Evolutionary conservation across 2,329 filamentous ascomycete species (phyloP).

Genomic region (Cordyceps militaris): DNA sequence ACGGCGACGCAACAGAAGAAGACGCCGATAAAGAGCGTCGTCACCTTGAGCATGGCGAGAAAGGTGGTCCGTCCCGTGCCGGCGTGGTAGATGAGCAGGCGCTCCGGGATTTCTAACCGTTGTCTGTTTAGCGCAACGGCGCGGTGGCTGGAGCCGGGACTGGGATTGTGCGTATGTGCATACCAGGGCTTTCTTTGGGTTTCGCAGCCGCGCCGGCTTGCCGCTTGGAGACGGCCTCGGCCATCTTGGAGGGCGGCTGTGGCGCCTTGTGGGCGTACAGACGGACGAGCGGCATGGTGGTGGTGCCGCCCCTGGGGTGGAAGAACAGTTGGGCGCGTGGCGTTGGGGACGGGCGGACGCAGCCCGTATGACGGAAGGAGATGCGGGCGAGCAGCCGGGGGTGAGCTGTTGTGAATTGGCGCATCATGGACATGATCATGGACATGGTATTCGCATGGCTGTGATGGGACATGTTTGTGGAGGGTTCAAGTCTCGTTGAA

Average conservation of each 20-base stretch:
- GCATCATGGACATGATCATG: background rate
- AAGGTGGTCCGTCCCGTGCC: conserved; percentile 61
- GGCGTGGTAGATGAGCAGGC: conserved; percentile 67
- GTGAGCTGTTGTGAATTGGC: background rate
- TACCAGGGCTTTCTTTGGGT: background rate
- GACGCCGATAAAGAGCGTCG: conserved; percentile 60
- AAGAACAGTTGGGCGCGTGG: background rate
- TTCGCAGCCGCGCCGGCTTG: background rate
- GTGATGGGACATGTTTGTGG: background rate
- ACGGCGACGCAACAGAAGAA: conserved; percentile 59
- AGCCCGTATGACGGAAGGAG: background rate
- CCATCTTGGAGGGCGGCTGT: background rate
- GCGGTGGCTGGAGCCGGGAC: background rate
- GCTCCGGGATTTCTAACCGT: conserved; percentile 44
- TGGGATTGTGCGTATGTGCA: background rate
- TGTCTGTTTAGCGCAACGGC: background rate
- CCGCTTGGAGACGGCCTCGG: conserved; percentile 5
- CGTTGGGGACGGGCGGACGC: background rate
- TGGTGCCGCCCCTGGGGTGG: background rate
- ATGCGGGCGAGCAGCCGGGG: background rate
- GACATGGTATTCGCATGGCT: background rate
- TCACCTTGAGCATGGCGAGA: conserved; percentile 63
- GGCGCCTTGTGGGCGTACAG: background rate
- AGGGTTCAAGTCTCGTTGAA: background rate
- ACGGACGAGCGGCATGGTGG: background rate